Evolutionary conservation across 148 eudicot species (phyloP).

Genomic region (Selenicereus undatus): DNA sequence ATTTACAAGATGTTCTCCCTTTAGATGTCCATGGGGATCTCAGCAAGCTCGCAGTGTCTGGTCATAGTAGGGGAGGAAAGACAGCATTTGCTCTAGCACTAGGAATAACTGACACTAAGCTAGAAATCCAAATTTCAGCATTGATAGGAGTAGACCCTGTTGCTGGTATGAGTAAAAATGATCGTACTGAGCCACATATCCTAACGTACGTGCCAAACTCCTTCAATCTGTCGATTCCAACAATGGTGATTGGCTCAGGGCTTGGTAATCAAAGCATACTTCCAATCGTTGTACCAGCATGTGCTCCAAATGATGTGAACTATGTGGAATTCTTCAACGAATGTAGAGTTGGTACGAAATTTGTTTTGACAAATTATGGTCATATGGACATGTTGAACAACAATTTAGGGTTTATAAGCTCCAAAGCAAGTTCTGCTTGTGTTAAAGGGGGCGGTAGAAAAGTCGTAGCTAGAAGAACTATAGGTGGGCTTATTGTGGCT

Average conservation of each 20-base stretch:
- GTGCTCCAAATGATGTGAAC: constrained; percentile 14
- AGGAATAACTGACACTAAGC: constrained; percentile 7
- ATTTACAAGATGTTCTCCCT: constrained; percentile 31
- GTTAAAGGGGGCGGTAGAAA: neutral
- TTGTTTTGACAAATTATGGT: constrained; percentile 18
- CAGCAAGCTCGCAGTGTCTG: constrained; percentile 32
- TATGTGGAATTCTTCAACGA: constrained; percentile 16
- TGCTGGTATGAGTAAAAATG: constrained; percentile 21
- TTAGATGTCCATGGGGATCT: constrained; percentile 28
- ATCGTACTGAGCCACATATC: constrained; percentile 1
- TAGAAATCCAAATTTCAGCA: constrained; percentile 24
- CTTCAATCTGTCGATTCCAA: constrained; percentile 1
- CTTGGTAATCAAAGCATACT: neutral
- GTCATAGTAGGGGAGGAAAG: constrained; percentile 58
- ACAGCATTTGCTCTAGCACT: constrained; percentile 47
- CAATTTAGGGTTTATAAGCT: neutral
- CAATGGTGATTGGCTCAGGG: constrained; percentile 18
- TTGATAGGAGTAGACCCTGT: constrained; percentile 48
- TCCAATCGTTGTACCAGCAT: neutral
- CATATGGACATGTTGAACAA: constrained; percentile 19
- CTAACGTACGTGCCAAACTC: constrained; percentile 8
- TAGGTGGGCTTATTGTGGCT: neutral
- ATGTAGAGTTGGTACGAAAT: neutral
- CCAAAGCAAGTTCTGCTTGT: neutral
- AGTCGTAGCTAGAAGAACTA: constrained; percentile 3